A percentile compares a stretch with the other conserved stretches of the same genome.
Conservation (phyloP, 2,329 filamentous ascomycete species). For the Cladosporium colombiae region DNA sequence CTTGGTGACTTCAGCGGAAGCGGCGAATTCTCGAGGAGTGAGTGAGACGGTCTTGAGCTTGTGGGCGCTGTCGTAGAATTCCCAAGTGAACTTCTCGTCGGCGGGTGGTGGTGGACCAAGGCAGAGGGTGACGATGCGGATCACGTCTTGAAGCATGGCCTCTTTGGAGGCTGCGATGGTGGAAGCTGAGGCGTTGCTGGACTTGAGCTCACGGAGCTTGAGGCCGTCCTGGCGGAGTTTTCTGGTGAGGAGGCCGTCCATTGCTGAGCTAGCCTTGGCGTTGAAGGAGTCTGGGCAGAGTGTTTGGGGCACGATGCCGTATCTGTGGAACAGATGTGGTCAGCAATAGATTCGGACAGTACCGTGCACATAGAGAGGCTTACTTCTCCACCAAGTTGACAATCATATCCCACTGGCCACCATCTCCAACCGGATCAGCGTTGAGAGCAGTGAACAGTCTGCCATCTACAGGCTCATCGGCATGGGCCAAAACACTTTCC, state of each 20-base stretch:
- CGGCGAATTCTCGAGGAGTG: conserved; percentile 72
- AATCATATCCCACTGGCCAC: conserved; percentile 91
- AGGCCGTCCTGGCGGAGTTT: conserved; percentile 86
- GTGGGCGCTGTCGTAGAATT: conserved; percentile 70
- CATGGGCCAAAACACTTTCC: conserved; percentile 77
- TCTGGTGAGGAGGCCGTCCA: conserved; percentile 75
- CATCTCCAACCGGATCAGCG: conserved; percentile 70
- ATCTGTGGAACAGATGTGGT: conserved; percentile 63
- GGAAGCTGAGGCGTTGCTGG: conserved; percentile 38
- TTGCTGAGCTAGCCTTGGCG: conserved; percentile 66
- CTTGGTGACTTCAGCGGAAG: conserved; percentile 63
- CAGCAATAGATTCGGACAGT: background rate
- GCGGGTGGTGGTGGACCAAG: conserved; percentile 76
- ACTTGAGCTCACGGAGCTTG: conserved; percentile 62
- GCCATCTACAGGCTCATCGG: conserved; percentile 68
- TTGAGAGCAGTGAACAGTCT: conserved; percentile 72
- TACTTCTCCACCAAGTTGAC: conserved; percentile 82
- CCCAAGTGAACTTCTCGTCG: conserved; percentile 73
- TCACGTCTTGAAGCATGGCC: conserved; percentile 76
- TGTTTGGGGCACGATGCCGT: conserved; percentile 76
- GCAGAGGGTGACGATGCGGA: conserved; percentile 77
- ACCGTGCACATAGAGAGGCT: conserved; percentile 44
- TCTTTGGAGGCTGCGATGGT: conserved; percentile 60
- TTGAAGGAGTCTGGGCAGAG: conserved; percentile 83
- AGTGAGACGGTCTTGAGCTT: conserved; percentile 63